phyloP scores from a whole-genome alignment of 2,329 filamentous ascomycete genomes.

The Colletotrichum sp. region DNA sequence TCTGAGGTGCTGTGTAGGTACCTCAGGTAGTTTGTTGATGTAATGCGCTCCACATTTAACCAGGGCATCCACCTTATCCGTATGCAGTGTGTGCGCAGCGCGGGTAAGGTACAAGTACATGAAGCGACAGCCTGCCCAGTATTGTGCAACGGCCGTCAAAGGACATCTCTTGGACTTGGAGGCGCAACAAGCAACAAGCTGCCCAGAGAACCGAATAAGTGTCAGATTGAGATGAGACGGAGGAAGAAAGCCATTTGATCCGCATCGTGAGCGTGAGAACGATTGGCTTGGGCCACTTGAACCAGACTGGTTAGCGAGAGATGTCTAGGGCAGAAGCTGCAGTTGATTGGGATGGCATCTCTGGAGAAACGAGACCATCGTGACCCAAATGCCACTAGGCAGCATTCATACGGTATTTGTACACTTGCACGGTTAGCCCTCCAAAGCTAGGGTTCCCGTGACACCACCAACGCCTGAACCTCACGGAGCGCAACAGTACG shows the following conservation, averaged over 20 bases:
- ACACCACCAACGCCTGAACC: neutral
- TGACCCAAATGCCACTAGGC: neutral
- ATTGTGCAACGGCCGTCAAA: neutral
- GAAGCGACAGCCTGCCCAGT: neutral
- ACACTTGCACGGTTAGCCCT: neutral
- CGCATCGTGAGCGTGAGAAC: neutral
- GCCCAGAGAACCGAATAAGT: neutral
- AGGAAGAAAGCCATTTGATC: neutral
- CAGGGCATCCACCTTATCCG: neutral
- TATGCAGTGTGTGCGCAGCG: neutral
- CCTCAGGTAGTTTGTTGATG: neutral
- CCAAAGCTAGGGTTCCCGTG: neutral
- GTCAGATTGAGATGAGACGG: neutral
- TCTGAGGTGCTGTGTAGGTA: neutral
- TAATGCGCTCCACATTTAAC: neutral
- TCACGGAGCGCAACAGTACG: neutral
- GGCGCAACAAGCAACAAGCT: neutral
- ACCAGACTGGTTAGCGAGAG: neutral
- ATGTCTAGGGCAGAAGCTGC: neutral
- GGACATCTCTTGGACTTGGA: neutral
- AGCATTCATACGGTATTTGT: neutral
- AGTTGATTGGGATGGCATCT: neutral
- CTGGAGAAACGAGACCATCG: neutral
- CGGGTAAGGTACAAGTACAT: neutral
- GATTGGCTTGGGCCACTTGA: neutral